Evolutionary conservation across 257 asterid species (phyloP).

Genomic region (Solanum tacnaense): DNA sequence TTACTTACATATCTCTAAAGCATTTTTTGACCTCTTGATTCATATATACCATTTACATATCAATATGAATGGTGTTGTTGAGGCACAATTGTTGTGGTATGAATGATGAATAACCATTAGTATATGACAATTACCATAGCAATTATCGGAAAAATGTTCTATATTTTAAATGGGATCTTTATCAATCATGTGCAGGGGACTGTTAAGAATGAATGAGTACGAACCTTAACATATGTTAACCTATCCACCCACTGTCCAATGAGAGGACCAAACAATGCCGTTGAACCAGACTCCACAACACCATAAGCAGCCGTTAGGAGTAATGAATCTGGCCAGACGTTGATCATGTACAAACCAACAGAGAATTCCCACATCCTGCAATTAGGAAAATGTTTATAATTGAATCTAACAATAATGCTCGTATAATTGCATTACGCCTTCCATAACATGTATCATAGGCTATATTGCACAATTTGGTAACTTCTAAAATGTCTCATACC

Average conservation of each 20-base stretch:
- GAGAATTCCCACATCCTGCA: conserved; percentile 98
- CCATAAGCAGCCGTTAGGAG: conserved; percentile 85
- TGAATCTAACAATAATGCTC: background rate
- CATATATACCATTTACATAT: background rate
- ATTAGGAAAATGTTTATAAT: background rate
- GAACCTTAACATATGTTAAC: conserved; percentile 51
- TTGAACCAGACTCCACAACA: conserved; percentile 69
- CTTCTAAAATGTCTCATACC: background rate
- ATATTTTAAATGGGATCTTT: background rate
- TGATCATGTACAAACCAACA: conserved; percentile 83
- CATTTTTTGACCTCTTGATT: background rate
- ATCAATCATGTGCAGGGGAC: background rate
- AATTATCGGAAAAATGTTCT: background rate
- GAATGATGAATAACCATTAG: background rate
- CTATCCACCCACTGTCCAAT: conserved; percentile 66
- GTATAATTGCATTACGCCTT: background rate
- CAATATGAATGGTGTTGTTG: background rate
- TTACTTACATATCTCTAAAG: background rate
- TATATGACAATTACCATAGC: background rate
- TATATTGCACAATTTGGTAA: background rate
- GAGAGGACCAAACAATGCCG: conserved; percentile 62
- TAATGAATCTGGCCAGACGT: conserved; percentile 74
- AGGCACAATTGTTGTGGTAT: background rate
- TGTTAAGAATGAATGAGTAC: background rate
- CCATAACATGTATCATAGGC: background rate